Conservation (phyloP, 495 filamentous ascomycete genomes). For the Penicillium roqueforti region DNA sequence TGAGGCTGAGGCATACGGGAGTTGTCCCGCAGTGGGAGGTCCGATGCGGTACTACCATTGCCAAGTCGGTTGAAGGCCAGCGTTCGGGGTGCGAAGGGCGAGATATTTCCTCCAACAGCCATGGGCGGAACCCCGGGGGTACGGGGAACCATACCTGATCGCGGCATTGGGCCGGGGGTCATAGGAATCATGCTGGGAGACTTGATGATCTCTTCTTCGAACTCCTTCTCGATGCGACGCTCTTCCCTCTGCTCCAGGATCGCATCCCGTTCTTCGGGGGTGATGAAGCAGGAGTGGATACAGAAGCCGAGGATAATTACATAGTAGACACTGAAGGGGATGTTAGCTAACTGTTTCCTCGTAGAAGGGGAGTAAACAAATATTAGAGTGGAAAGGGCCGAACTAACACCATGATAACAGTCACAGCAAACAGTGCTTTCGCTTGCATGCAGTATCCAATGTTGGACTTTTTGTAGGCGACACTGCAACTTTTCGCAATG, state of each 20-base stretch:
- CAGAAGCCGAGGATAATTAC: constrained; percentile 51
- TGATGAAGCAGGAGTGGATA: constrained; percentile 60
- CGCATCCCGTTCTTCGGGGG: constrained; percentile 37
- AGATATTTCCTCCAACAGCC: constrained; percentile 18
- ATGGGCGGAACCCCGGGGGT: constrained; percentile 28
- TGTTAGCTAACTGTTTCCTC: constrained; percentile 13
- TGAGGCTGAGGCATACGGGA: constrained; percentile 21
- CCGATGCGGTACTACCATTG: constrained; percentile 24
- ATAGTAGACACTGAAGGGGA: constrained; percentile 48
- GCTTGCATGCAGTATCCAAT: constrained; percentile 72
- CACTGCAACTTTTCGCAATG: constrained; percentile 68
- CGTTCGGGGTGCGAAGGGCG: constrained; percentile 40
- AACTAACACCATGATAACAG: constrained; percentile 67
- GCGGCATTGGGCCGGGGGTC: constrained; percentile 20
- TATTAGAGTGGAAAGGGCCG: not conserved
- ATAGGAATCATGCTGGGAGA: constrained; percentile 39
- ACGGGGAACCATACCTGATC: constrained; percentile 20
- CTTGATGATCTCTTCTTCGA: constrained; percentile 44
- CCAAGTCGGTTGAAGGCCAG: constrained; percentile 41
- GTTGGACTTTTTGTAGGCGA: constrained; percentile 52
- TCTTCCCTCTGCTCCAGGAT: constrained; percentile 36
- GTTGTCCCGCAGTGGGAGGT: constrained; percentile 42
- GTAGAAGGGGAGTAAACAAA: not conserved
- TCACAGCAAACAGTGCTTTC: constrained; percentile 68
- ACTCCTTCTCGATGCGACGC: constrained; percentile 39